Percentiles rank a stretch among this genome's conserved stretches.
phyloP scores from a whole-genome alignment of 495 filamentous ascomycete species.

The Amniculicola lignicola region DNA sequence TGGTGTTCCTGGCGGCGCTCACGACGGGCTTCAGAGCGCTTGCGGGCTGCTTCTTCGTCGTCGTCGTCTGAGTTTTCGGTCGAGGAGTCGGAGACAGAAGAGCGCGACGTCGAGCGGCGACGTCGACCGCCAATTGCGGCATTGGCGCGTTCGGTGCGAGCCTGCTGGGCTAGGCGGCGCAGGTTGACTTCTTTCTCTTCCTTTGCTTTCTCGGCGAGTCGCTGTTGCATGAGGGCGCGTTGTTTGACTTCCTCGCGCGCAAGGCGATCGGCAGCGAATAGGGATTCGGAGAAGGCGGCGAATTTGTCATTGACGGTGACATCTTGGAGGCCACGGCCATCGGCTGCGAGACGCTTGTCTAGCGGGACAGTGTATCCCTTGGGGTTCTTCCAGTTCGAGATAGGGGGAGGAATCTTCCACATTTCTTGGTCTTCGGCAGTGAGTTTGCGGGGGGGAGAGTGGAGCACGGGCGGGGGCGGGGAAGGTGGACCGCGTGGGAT shows the following conservation, averaged over 20 bases:
- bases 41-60: conserved; percentile 64
- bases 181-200: conserved; percentile 89
- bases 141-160: conserved; percentile 67
- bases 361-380: conserved; percentile 97
- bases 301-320: conserved; percentile 99
- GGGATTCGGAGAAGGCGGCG: conserved; percentile 88
- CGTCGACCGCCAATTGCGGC: background rate
- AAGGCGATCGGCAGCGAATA: conserved; percentile 91
- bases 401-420: conserved; percentile 91
- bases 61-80: too few relatives aligned
- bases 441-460: conserved; percentile 89
- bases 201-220: conserved; percentile 95
- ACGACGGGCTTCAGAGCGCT: conserved; percentile 68
- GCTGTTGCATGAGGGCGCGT: conserved; percentile 91
- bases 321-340: conserved; percentile 89
- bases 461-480: conserved; percentile 91
- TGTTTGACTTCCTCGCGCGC: conserved; percentile 93
- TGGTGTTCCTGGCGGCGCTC: conserved; percentile 81
- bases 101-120: conserved; percentile 21
- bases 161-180: conserved; percentile 84
- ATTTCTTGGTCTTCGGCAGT: conserved; percentile 96
- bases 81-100: conserved; percentile 29
- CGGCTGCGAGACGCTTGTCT: conserved; percentile 94
- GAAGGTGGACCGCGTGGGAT: conserved; percentile 92
- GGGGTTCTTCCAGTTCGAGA: conserved; percentile 99